These are phyloP conservation scores for Candida suzukii DNA, from an alignment of 805 yeast genomes.

Conservation along the genomic window DNA sequence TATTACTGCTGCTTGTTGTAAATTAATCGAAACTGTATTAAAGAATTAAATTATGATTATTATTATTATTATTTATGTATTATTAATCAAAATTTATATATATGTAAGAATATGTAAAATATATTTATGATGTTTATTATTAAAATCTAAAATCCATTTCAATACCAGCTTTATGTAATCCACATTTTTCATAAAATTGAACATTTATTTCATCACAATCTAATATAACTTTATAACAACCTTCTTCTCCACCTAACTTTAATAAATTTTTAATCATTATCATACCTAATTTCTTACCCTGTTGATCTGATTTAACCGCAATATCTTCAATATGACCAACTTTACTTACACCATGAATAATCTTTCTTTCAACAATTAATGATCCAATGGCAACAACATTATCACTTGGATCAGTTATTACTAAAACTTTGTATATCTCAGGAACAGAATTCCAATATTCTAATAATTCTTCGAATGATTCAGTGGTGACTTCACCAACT, in stretches of 20 bases:
- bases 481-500: constrained; percentile 63
- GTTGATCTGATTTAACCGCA: constrained; percentile 66
- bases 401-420: constrained; percentile 47
- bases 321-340: constrained; percentile 97
- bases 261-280: constrained; percentile 57
- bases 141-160: constrained; percentile 57
- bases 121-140: background rate
- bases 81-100: no score
- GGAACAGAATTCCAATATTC: constrained; percentile 49
- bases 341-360: constrained; percentile 75
- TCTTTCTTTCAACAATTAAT: constrained; percentile 69
- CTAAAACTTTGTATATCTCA: constrained; percentile 60
- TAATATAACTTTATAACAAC: constrained; percentile 83
- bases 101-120: background rate
- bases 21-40: constrained; percentile 9
- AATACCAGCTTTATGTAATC: constrained; percentile 55
- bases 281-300: constrained; percentile 78
- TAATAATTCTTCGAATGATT: constrained; percentile 43
- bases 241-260: constrained; percentile 46
- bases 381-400: constrained; percentile 79
- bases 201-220: constrained; percentile 84
- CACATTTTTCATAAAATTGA: constrained; percentile 86
- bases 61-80: background rate
- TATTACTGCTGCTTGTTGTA: constrained; percentile 6
- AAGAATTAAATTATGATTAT: no score